Evolutionary conservation across 345 rosid species (phyloP).

Genomic region (Citrus medica): DNA sequence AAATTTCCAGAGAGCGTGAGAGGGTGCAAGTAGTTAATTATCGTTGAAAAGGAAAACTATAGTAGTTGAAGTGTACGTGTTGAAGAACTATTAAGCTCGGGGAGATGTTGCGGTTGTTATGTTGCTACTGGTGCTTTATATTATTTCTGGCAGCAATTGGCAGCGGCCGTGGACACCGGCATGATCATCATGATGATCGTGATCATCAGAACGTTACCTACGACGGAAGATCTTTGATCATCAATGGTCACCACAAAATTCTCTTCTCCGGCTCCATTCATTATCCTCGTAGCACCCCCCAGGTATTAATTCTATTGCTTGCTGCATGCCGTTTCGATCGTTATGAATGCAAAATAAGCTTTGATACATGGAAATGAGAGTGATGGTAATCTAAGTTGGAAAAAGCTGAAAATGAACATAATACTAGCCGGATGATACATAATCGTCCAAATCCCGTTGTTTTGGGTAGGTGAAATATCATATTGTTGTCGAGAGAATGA

Average conservation of each 20-base stretch:
- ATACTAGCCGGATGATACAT: no score
- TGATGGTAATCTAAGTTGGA: neutral
- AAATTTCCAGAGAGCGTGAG: no score
- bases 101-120: neutral
- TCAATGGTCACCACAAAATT: conserved; percentile 55
- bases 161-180: neutral
- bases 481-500: neutral
- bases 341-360: no score
- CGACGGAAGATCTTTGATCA: conserved; percentile 59
- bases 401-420: neutral
- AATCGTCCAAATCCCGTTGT: neutral
- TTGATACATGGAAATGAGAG: neutral
- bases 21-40: no score
- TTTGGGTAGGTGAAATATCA: neutral
- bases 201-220: conserved; percentile 27
- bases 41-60: no score
- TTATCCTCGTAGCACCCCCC: conserved; percentile 77
- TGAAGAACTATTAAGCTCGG: neutral
- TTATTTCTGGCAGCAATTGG: conserved; percentile 8
- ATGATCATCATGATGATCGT: no score
- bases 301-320: conserved; percentile 29
- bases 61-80: no score
- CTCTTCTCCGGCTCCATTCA: conserved; percentile 88
- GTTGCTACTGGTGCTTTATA: neutral
- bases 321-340: no score